Evolutionary conservation across 2,329 filamentous ascomycete genomes (phyloP), one percentile per base, ranked within the genome.

Genomic region (Grosmannia penicillata): DNA sequence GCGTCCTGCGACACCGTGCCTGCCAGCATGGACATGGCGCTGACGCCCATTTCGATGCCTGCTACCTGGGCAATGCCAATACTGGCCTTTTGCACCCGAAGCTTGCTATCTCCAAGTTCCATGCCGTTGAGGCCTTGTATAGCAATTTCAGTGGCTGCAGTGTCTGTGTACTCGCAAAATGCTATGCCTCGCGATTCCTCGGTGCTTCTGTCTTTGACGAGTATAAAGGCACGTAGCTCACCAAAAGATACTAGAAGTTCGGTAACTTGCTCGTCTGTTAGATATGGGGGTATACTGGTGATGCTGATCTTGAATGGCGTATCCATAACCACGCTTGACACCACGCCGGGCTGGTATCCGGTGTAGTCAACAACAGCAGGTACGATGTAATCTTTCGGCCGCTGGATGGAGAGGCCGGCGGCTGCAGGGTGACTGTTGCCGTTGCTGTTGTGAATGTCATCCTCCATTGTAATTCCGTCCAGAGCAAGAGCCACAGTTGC

Each of bases 381-480:
- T 38, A 93, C 86, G 49, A 96, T 94, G 58, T 96, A 98, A 57
- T 98, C 91, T 62, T 93, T 95, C 30, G 93, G 93, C 33, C 91
- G 75, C 46, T 78, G 77, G 49, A 96, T 85, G 26, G 76, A 69
- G 28, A 96, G 66, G 7, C 81, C 80, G 33, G n/a, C n/a, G n/a
- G n/a, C n/a, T n/a, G n/a, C n/a, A n/a, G n/a, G n/a, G n/a, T n/a
- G n/a, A n/a, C 61, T 55, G 2, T 56, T 17, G 8, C n/a, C 49
- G 37, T 60, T 60, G 18, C 62, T 66, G 47, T 66, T 63, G 4
- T 63, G 63, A 10, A 81, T 75, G 38, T 77, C 73, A 4, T 82
- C 75, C 45, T 84, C 81, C 82, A 96, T 95, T 8, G 73, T 71
- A 43, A 91, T 86, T 23, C 89, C 87, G 49, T 96, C 86, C 38